Conservation (phyloP, 805 yeast genomes). For the Metschnikowia anglica region DNA sequence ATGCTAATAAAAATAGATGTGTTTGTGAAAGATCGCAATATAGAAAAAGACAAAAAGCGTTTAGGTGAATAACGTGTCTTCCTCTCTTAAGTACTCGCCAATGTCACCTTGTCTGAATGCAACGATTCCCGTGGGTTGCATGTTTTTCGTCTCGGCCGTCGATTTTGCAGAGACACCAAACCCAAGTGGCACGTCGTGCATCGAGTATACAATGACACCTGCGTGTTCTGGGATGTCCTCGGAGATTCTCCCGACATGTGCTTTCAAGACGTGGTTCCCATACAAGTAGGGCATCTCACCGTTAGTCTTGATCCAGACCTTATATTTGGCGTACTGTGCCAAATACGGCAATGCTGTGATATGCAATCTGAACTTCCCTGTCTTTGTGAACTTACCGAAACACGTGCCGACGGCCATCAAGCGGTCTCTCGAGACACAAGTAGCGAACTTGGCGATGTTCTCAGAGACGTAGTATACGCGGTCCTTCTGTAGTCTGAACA, state of each 20-base stretch:
- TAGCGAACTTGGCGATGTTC: conserved; percentile 78
- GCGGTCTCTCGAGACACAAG: conserved; percentile 83
- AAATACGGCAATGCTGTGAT: conserved; percentile 84
- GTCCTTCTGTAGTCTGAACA: conserved; percentile 93
- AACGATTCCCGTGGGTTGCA: conserved; percentile 92
- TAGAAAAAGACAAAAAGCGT: neutral
- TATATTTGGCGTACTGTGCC: conserved; percentile 86
- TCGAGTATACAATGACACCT: conserved; percentile 87
- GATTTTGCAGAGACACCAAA: conserved; percentile 94
- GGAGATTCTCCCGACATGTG: conserved; percentile 94
- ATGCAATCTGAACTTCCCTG: conserved; percentile 94
- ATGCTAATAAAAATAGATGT: conserved; percentile 10
- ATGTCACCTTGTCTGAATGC: conserved; percentile 97
- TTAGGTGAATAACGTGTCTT: conserved; percentile 87
- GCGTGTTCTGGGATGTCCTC: conserved; percentile 98
- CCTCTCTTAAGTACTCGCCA: conserved; percentile 97
- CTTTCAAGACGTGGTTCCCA: conserved; percentile 94
- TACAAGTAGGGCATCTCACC: conserved; percentile 98
- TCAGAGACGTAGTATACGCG: conserved; percentile 92
- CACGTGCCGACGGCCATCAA: conserved; percentile 93
- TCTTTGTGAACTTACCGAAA: conserved; percentile 94
- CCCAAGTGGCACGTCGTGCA: conserved; percentile 91
- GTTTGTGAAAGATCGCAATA: neutral
- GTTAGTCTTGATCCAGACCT: conserved; percentile 93
- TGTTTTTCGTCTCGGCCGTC: conserved; percentile 79